These are phyloP conservation scores for Cryptococcus amylolentus DNA, from an alignment of 1,284 basidiomycete species.

Conservation along the genomic window DNA sequence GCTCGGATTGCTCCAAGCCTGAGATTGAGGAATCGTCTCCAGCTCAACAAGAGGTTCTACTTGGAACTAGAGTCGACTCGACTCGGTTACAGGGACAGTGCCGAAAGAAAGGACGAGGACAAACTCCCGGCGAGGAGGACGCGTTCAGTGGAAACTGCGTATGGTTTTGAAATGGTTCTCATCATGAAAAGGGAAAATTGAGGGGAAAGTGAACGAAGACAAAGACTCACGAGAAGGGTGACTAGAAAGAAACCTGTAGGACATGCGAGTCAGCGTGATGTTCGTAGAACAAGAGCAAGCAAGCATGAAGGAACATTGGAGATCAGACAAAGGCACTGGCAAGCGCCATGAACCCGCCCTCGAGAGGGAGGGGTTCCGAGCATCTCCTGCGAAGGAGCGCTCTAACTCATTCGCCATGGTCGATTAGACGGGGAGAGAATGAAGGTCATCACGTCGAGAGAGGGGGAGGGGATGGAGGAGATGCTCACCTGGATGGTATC, in stretches of 20 bases:
- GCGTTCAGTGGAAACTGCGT: constrained; percentile 53
- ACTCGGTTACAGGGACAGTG: constrained; percentile 26
- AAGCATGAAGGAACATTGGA: neutral
- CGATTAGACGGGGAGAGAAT: constrained; percentile 53
- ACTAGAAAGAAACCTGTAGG: neutral
- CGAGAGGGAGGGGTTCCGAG: constrained; percentile 37
- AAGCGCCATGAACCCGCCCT: constrained; percentile 48
- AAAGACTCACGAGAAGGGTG: neutral
- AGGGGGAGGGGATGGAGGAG: neutral
- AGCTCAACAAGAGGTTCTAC: constrained; percentile 46
- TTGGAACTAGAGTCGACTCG: constrained; percentile 32
- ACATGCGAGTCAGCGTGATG: constrained; percentile 1
- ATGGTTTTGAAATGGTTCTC: constrained; percentile 50
- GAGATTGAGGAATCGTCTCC: constrained; percentile 28
- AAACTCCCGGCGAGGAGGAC: constrained; percentile 50
- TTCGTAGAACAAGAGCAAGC: neutral
- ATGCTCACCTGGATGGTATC: no score
- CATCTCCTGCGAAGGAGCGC: constrained; percentile 49
- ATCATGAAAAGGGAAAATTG: constrained; percentile 26
- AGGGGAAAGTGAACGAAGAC: constrained; percentile 3
- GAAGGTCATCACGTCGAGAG: constrained; percentile 49
- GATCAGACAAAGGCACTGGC: constrained; percentile 53
- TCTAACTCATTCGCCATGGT: constrained; percentile 53
- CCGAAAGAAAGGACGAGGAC: constrained; percentile 19
- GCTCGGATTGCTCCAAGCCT: constrained; percentile 21